These are phyloP conservation scores for Zymoseptoria brevis DNA, from an alignment of 2,329 filamentous ascomycete genomes.

Conservation along the genomic window DNA sequence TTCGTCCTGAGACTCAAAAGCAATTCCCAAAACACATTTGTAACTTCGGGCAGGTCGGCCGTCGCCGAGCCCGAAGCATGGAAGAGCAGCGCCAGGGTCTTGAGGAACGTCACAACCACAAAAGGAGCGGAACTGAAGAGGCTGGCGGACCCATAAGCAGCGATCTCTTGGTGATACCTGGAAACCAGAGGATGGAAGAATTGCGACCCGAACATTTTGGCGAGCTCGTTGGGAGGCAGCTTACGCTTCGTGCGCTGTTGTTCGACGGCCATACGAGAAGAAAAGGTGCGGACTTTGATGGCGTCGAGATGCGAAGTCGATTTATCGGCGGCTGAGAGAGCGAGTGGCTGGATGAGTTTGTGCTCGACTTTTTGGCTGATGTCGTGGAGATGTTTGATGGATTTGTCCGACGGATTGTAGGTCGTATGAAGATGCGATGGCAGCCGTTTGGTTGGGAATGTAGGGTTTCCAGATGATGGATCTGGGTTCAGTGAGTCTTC, in stretches of 20 bases:
- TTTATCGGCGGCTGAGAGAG: conserved; percentile 71
- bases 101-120: conserved; percentile 70
- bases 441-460: conserved; percentile 74
- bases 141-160: conserved; percentile 28
- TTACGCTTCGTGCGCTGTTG: conserved; percentile 46
- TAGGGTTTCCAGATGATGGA: conserved; percentile 17
- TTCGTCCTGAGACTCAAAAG: conserved; percentile 60
- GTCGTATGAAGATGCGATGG: conserved; percentile 65
- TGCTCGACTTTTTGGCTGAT: conserved; percentile 62
- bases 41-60: conserved; percentile 68
- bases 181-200: conserved; percentile 86
- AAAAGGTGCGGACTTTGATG: conserved; percentile 85
- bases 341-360: conserved; percentile 71
- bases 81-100: conserved; percentile 75
- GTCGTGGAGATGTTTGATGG: conserved; percentile 55
- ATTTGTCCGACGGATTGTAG: conserved; percentile 41
- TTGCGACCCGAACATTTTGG: conserved; percentile 61
- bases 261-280: conserved; percentile 58
- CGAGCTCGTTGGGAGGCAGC: conserved; percentile 65
- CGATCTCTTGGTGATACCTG: conserved; percentile 45
- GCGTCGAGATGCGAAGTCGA: conserved; percentile 65
- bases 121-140: conserved; percentile 66
- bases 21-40: conserved; percentile 75
- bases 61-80: conserved; percentile 77
- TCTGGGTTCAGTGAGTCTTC: conserved; percentile 39